Conservation (phyloP, 108 stramenopile genomes). For the Stephanodiscus triporus region DNA sequence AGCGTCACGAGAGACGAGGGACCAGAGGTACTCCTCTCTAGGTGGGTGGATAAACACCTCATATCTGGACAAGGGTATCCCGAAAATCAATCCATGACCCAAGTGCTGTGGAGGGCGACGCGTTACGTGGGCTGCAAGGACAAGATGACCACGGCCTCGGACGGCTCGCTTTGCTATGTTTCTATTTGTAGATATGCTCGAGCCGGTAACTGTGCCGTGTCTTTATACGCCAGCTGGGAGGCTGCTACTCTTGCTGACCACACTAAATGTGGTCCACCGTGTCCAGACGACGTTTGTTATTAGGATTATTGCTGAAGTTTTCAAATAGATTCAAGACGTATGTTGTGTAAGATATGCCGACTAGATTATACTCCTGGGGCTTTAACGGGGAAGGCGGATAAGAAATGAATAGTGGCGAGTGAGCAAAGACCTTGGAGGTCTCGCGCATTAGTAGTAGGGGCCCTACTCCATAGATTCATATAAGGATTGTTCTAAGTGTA, state of each 20-base stretch:
- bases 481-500: too few species aligned
- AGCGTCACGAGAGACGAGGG: slow-evolving; percentile 1
- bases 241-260: slow-evolving; percentile 21
- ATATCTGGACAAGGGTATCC: slow-evolving; percentile 23
- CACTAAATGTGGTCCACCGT: slow-evolving; percentile 35
- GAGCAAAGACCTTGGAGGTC: too few species aligned
- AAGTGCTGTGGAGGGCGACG: slow-evolving; percentile 40
- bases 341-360: too few species aligned
- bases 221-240: slow-evolving; percentile 31
- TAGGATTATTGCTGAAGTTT: not conserved
- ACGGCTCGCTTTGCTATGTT: slow-evolving; percentile 38
- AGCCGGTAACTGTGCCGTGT: slow-evolving; percentile 47
- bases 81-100: slow-evolving; percentile 31
- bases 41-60: slow-evolving; percentile 32
- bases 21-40: slow-evolving; percentile 21
- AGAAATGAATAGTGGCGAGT: too few species aligned
- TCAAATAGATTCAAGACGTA: too few species aligned
- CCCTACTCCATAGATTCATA: too few species aligned
- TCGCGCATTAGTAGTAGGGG: too few species aligned
- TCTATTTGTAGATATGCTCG: slow-evolving; percentile 47
- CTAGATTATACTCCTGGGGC: too few species aligned
- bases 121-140: slow-evolving; percentile 47
- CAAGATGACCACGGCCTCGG: not conserved
- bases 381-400: too few species aligned
- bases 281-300: slow-evolving; percentile 46